Conservation (phyloP, 345 rosid species). For the Populus euphratica region DNA sequence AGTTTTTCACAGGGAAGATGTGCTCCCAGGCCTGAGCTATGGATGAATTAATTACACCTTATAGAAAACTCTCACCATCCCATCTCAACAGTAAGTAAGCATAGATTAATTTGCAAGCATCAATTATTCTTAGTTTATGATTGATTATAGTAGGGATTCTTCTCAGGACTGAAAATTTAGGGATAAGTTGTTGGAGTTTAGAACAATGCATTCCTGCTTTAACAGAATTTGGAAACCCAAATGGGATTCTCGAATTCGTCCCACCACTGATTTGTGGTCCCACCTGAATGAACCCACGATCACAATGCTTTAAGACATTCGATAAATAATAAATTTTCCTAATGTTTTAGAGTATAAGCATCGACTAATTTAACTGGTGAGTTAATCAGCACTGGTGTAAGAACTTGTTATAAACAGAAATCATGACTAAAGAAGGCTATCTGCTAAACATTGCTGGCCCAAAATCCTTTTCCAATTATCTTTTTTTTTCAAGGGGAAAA, state of each 20-base stretch:
- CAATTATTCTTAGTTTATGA: too few relatives aligned
- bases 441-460: not conserved
- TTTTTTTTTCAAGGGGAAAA: too few relatives aligned
- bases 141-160: not conserved
- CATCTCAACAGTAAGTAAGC: too few relatives aligned
- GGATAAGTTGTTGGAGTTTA: too few relatives aligned
- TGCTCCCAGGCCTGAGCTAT: too few relatives aligned
- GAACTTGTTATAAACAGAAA: not conserved
- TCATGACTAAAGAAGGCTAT: not conserved
- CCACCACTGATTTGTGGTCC: not conserved
- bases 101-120: too few relatives aligned
- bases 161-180: not conserved
- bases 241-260: not conserved
- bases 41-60: too few relatives aligned
- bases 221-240: not conserved
- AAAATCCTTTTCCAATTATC: not conserved
- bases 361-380: not conserved
- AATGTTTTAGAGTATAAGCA: not conserved
- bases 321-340: not conserved
- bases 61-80: too few relatives aligned
- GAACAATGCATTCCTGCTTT: not conserved
- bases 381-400: not conserved
- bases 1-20: too few relatives aligned
- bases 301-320: not conserved
- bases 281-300: not conserved